Evolutionary conservation across 1,139 yeast genomes (phyloP).

Genomic region (Martiniozyma asiatica): DNA sequence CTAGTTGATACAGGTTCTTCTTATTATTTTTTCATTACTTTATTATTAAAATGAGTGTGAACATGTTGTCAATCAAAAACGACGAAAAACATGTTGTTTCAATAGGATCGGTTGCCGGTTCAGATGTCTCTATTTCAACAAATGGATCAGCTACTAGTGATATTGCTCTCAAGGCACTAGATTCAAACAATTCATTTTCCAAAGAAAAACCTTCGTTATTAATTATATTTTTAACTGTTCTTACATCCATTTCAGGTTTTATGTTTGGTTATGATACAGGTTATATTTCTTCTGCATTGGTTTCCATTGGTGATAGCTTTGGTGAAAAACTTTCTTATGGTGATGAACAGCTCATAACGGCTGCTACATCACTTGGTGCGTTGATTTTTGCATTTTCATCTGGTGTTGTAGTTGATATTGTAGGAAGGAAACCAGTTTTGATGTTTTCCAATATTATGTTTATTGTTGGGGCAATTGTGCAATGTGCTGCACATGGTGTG

Average conservation of each 20-base stretch:
- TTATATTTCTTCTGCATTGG: constrained; percentile 66
- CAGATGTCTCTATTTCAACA: background rate
- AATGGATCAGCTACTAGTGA: too few species aligned
- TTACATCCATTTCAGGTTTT: constrained; percentile 83
- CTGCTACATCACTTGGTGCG: constrained; percentile 95
- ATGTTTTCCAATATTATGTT: constrained; percentile 72
- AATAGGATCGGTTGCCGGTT: too few species aligned
- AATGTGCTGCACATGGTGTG: constrained; percentile 63
- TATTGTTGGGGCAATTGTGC: constrained; percentile 72
- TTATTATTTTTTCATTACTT: too few species aligned
- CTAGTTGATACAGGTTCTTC: too few species aligned
- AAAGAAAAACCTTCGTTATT: constrained; percentile 46
- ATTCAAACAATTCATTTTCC: constrained; percentile 20
- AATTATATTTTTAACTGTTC: constrained; percentile 58
- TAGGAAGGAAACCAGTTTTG: constrained; percentile 75
- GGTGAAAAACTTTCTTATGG: constrained; percentile 48
- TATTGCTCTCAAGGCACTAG: constrained; percentile 4
- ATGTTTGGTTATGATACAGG: constrained; percentile 59
- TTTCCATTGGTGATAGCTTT: constrained; percentile 69
- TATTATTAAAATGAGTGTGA: too few species aligned
- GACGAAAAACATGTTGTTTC: too few species aligned
- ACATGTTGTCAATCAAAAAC: too few species aligned
- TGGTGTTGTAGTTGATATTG: constrained; percentile 65
- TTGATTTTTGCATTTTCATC: constrained; percentile 65
- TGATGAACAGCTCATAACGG: constrained; percentile 78